phyloP scores from a whole-genome alignment of 2,329 filamentous ascomycete species.

The Herpotrichia juniperi region DNA sequence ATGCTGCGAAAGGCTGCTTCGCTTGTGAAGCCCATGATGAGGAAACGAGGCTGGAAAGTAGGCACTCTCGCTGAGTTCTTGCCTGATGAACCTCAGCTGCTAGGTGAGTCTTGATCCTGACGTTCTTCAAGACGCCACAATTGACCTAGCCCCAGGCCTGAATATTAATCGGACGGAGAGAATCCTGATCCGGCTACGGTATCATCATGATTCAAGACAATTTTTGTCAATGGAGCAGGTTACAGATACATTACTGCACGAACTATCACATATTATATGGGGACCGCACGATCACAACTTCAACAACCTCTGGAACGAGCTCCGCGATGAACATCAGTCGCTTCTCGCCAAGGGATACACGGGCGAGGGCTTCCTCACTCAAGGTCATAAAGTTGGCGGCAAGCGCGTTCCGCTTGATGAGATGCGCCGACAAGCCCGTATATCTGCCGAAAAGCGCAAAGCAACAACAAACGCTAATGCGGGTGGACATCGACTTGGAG shows the following conservation, averaged over 20 bases:
- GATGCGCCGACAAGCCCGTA: conserved; percentile 74
- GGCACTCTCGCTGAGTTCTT: conserved; percentile 83
- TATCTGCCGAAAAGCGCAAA: conserved; percentile 73
- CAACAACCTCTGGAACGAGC: conserved; percentile 84
- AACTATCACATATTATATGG: conserved; percentile 85
- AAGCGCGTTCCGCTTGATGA: conserved; percentile 67
- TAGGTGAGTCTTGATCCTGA: conserved; percentile 57
- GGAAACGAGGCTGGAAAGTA: conserved; percentile 81
- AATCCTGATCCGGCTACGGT: conserved; percentile 82
- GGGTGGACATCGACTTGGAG: conserved; percentile 76
- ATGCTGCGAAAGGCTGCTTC: conserved; percentile 82
- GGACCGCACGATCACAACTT: conserved; percentile 85
- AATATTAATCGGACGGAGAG: conserved; percentile 79
- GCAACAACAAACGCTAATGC: conserved; percentile 66
- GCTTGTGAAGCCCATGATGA: conserved; percentile 93
- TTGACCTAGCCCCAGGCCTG: conserved; percentile 56
- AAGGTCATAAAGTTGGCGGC: conserved; percentile 74
- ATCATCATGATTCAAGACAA: conserved; percentile 73
- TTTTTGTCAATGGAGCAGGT: conserved; percentile 83
- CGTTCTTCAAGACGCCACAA: neutral
- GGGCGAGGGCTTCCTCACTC: conserved; percentile 83
- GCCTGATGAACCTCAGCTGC: conserved; percentile 72
- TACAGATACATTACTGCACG: conserved; percentile 91
- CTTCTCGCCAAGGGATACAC: conserved; percentile 83
- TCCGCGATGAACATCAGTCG: conserved; percentile 82